Conservation (phyloP, 2,329 filamentous ascomycete species). For the Pseudogymnoascus pannorum region DNA sequence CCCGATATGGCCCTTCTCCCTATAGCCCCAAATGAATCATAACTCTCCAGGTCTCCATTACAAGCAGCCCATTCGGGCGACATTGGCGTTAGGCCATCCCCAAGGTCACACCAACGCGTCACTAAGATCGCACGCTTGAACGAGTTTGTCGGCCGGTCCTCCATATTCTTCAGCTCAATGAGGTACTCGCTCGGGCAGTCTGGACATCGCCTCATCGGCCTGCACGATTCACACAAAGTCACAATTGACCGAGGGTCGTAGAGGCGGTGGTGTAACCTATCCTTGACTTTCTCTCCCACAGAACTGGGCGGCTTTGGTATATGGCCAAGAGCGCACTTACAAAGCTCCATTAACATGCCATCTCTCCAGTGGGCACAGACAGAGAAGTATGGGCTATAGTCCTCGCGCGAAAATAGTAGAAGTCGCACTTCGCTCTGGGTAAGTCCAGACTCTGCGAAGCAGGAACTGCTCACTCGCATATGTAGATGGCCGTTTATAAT, state of each 20-base stretch:
- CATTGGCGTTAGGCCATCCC: conserved; percentile 43
- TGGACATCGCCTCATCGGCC: conserved; percentile 53
- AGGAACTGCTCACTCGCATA: conserved; percentile 48
- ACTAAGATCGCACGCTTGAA: conserved; percentile 56
- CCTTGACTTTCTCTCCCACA: conserved; percentile 36
- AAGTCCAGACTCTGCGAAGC: conserved; percentile 44
- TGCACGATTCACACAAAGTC: conserved; percentile 45
- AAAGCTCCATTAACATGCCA: conserved; percentile 50
- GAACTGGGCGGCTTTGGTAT: conserved; percentile 40
- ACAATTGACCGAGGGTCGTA: conserved; percentile 38
- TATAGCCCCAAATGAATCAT: conserved; percentile 46
- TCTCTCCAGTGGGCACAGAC: conserved; percentile 56
- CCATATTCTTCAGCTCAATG: conserved; percentile 50
- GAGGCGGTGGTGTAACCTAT: conserved; percentile 25
- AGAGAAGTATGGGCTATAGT: conserved; percentile 56
- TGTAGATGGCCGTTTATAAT: conserved; percentile 47
- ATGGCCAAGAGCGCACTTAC: conserved; percentile 54
- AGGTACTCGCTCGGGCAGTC: conserved; percentile 57
- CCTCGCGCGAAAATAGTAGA: conserved; percentile 50
- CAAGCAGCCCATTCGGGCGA: conserved; percentile 49
- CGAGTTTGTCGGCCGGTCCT: conserved; percentile 40
- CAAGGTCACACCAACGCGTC: conserved; percentile 55
- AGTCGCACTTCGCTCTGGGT: conserved; percentile 45
- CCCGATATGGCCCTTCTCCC: conserved; percentile 50
- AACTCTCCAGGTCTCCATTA: conserved; percentile 37